phyloP scores from a whole-genome alignment of 345 rosid genomes.

The Lagerstroemia speciosa region DNA sequence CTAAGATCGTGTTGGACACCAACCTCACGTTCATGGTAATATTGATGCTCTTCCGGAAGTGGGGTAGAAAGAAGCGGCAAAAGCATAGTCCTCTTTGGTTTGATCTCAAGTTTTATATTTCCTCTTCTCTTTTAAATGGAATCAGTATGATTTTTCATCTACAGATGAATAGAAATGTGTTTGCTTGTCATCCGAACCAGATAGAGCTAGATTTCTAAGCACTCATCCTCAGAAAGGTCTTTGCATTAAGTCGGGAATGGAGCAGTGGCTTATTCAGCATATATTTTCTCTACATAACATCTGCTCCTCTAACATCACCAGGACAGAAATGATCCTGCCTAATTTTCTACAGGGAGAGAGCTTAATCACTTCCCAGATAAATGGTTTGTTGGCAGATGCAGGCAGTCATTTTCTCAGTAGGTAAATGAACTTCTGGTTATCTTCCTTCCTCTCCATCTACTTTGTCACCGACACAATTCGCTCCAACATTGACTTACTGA shows the following conservation, averaged over 20 bases:
- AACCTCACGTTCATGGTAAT: slow-evolving; percentile 37
- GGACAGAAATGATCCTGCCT: neutral
- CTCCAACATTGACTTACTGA: neutral
- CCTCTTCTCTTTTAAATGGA: neutral
- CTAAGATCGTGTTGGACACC: slow-evolving; percentile 24
- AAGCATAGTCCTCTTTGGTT: neutral
- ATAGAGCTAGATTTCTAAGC: neutral
- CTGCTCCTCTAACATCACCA: neutral
- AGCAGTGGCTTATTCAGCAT: too few relatives aligned
- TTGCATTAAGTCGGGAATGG: neutral
- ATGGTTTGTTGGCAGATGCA: slow-evolving; percentile 35
- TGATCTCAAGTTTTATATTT: neutral
- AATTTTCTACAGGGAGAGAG: slow-evolving; percentile 45
- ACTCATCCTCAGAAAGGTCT: neutral
- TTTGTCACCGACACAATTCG: neutral
- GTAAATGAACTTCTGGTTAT: slow-evolving; percentile 13
- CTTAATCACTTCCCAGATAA: slow-evolving; percentile 36
- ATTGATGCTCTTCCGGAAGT: neutral
- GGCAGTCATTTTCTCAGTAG: slow-evolving; percentile 34
- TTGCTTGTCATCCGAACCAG: neutral
- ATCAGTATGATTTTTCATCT: neutral
- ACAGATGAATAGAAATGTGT: neutral
- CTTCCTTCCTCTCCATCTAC: neutral
- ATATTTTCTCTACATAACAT: neutral
- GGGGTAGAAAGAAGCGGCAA: neutral